Base-by-base conservation (phyloP, 108 stramenopile species). In the Skeletonema tropicum region DNA sequence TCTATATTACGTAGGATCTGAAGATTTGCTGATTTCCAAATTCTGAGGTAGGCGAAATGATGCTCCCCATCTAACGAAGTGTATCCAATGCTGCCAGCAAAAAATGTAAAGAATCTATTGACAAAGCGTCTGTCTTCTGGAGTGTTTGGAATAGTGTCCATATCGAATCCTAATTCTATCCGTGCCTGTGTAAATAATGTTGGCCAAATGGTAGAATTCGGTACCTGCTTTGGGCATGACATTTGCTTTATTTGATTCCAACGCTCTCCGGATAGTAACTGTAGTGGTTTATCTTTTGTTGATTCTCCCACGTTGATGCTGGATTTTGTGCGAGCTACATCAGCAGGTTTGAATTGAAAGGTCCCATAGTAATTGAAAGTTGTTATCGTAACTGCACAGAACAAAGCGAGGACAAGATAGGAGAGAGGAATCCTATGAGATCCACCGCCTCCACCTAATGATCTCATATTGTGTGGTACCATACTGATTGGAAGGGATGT, bases 21-120 rank as follows among this genome's bases (percentile, higher is more conserved):
- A 41, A 8, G 25, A 41, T 67, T 57, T 41, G 57, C 66, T n/a
- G 55, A 52, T 52, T 67, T 67, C 66, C 66, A 67, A 60, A 67
- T 23, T n/a, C 6, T 29, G 17, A 67, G 57, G 9, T 67, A 67
- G 55, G 57, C 59, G 9, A 60, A 41, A 41, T 60, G 55, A 57
- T 67, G 35, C 3, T 67, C 59, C 52, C 55, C 59, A 30, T 57
- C 15, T 5, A n/a, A 6, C n/a, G 66, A 67, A 11, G 11, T n/a
- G 5, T 21, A 67, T 14, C 57, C 59, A 58, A 57, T 5, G 3
- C 66, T 49, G 25, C 66, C 66, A 3, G 2, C n/a, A 10, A 2
- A 67, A 58, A 61, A 61, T n/a, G 26, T 33, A 21, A 26, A 61
- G 60, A 61, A 61, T 0, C n/a, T 17, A 0, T 61, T 19, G 11